These are phyloP conservation scores for Ramaria sp. DNA, from an alignment of 768 basidiomycete genomes.

Conservation along the genomic window DNA sequence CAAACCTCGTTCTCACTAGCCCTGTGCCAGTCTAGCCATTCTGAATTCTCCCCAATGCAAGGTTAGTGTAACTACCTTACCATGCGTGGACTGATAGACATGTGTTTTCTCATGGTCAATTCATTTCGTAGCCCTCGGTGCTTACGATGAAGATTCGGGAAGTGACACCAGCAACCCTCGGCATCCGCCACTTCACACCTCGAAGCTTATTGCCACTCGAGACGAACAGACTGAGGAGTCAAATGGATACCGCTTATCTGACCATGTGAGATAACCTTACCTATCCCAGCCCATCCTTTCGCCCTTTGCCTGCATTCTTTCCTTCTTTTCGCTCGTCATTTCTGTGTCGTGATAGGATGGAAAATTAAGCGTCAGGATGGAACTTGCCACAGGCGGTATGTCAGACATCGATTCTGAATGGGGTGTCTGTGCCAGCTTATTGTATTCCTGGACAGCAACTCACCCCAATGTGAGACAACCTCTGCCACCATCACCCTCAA, in stretches of 20 bases:
- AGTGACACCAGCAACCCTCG: neutral
- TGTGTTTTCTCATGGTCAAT: neutral
- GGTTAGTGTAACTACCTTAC: neutral
- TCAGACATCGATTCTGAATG: neutral
- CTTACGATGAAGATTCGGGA: slow-evolving; percentile 7
- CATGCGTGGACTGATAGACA: neutral
- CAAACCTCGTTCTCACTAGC: neutral
- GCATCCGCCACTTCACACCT: neutral
- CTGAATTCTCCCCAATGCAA: neutral
- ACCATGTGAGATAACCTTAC: slow-evolving; percentile 8
- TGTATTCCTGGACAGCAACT: neutral
- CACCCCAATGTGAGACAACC: neutral
- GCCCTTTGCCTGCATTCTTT: slow-evolving; percentile 3
- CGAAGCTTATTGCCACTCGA: neutral
- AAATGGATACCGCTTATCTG: neutral
- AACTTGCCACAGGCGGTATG: slow-evolving; percentile 7
- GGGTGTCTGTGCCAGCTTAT: neutral
- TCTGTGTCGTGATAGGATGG: slow-evolving; percentile 8
- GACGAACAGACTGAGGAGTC: neutral
- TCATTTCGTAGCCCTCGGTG: neutral
- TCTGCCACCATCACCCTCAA: neutral
- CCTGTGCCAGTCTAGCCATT: neutral
- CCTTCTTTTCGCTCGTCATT: slow-evolving; percentile 6
- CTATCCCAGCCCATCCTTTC: neutral
- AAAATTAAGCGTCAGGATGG: slow-evolving; percentile 7